Evolutionary conservation across 371 early-diverging fungal species (phyloP).

Genomic region (Lichtheimia ornata): DNA sequence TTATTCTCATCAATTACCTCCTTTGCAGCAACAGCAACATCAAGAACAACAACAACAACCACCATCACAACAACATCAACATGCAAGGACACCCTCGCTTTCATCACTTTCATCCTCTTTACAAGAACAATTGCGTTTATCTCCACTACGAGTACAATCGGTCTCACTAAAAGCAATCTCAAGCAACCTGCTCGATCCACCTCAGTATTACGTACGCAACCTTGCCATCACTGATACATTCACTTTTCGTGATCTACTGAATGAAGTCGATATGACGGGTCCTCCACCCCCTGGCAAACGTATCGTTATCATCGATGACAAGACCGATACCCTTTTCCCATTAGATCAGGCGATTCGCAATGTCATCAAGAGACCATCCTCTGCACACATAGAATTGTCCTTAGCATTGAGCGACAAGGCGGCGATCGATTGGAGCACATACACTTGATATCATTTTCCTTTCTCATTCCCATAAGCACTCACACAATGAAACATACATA

Average conservation of each 20-base stretch:
- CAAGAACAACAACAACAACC: too few relatives aligned
- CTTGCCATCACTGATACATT: conserved; percentile 48
- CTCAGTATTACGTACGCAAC: conserved; percentile 43
- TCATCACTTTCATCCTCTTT: neutral
- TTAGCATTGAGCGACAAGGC: conserved; percentile 39
- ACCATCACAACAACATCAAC: neutral
- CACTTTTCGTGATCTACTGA: conserved; percentile 44
- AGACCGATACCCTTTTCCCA: conserved; percentile 38
- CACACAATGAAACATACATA: too few relatives aligned
- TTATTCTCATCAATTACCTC: conserved; percentile 13
- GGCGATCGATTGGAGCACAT: conserved; percentile 43
- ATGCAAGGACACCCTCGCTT: neutral
- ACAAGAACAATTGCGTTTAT: neutral
- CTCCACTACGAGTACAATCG: conserved; percentile 27
- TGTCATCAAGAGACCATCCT: conserved; percentile 30
- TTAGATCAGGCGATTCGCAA: conserved; percentile 45
- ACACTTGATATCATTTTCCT: conserved; percentile 7
- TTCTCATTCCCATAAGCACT: too few relatives aligned
- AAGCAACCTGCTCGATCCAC: conserved; percentile 6
- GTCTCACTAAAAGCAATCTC: conserved; percentile 38
- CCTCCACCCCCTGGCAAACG: conserved; percentile 46
- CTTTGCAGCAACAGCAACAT: conserved; percentile 5
- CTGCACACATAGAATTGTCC: conserved; percentile 41
- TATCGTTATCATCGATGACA: conserved; percentile 38
- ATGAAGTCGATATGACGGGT: conserved; percentile 43